A percentile compares a stretch with the other conserved stretches of the same genome.
Conservation (phyloP, 768 basidiomycete genomes). For the Leccinum sublutescens region DNA sequence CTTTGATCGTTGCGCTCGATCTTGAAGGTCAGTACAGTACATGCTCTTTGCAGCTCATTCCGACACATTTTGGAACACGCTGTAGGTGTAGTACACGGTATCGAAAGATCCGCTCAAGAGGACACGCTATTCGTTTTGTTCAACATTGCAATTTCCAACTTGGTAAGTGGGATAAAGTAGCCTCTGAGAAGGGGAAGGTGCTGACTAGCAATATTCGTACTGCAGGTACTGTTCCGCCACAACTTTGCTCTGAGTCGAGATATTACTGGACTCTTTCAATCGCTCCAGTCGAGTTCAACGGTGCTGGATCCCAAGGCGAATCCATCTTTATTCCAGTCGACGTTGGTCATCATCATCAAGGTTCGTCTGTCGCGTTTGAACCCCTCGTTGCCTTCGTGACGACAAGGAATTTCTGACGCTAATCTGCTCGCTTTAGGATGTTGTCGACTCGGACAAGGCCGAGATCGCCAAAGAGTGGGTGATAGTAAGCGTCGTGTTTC, state of each 20-base stretch:
- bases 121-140: conserved; percentile 63
- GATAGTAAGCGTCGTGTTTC: background rate
- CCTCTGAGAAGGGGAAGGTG: no score
- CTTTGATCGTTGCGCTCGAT: conserved; percentile 56
- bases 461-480: conserved; percentile 60
- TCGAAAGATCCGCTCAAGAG: conserved; percentile 62
- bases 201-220: background rate
- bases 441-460: conserved; percentile 56
- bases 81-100: conserved; percentile 52
- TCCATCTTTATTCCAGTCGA: conserved; percentile 57
- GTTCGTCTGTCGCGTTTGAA: conserved; percentile 18
- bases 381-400: background rate
- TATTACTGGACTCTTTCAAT: conserved; percentile 61
- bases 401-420: background rate
- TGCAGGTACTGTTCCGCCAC: conserved; percentile 60
- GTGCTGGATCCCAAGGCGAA: conserved; percentile 59
- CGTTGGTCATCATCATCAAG: conserved; percentile 63
- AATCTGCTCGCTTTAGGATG: conserved; percentile 42
- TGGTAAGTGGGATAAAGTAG: conserved; percentile 42
- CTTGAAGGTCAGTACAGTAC: conserved; percentile 48
- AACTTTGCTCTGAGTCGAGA: conserved; percentile 63
- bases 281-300: conserved; percentile 55
- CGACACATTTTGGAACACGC: background rate
- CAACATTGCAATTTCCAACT: conserved; percentile 63
- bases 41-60: background rate